Conservation (phyloP, 352 stramenopile species). For the Phytopythium litorale region DNA sequence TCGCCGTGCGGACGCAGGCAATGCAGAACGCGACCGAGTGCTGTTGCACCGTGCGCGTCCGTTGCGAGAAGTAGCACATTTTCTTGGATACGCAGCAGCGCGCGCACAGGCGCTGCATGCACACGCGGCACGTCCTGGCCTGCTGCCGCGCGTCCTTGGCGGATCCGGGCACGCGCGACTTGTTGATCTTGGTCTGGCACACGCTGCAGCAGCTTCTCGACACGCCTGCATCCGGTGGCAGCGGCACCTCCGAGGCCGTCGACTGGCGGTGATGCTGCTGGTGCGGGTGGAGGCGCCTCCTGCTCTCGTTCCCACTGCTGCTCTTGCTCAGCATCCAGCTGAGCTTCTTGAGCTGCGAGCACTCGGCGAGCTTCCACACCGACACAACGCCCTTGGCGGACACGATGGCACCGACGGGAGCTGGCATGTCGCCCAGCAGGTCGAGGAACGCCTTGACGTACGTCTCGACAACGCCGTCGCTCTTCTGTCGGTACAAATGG, state of each 20-base stretch:
- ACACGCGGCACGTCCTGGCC: constrained; percentile 22
- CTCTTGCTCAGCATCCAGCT: constrained; percentile 21
- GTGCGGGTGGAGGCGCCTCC: neutral
- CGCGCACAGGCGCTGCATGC: constrained; percentile 15
- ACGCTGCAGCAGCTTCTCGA: constrained; percentile 13
- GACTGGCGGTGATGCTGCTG: constrained; percentile 8
- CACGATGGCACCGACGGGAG: constrained; percentile 21
- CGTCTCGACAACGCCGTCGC: constrained; percentile 27
- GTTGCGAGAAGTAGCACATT: constrained; percentile 20
- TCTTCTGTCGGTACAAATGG: constrained; percentile 45
- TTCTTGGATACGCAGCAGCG: constrained; percentile 31
- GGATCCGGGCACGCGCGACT: constrained; percentile 9
- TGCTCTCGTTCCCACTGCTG: neutral
- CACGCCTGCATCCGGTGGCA: neutral
- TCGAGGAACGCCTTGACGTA: constrained; percentile 37
- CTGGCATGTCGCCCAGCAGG: constrained; percentile 31
- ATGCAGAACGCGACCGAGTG: constrained; percentile 21
- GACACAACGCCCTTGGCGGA: constrained; percentile 27
- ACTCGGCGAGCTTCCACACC: constrained; percentile 29
- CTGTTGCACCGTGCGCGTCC: constrained; percentile 16
- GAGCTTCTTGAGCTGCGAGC: constrained; percentile 33
- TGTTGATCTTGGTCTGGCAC: constrained; percentile 17
- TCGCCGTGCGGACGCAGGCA: constrained; percentile 15
- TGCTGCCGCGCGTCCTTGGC: constrained; percentile 9
- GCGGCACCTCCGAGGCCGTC: neutral